Base-by-base conservation (phyloP, 108 stramenopile species). In the Aurantiochytrium sp. region DNA sequence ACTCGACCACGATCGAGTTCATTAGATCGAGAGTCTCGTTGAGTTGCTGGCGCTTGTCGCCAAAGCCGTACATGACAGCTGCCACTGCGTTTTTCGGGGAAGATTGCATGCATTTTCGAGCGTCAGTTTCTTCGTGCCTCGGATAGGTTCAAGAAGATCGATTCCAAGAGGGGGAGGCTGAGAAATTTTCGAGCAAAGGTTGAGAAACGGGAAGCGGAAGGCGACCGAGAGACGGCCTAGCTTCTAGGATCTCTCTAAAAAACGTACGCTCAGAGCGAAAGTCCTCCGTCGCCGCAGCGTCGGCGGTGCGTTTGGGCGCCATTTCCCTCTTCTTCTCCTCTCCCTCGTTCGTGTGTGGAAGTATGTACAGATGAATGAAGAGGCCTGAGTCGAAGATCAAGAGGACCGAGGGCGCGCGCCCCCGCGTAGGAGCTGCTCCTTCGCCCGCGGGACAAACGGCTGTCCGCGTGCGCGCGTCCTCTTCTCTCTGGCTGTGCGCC, bases 31-130 rank as follows among this genome's bases (percentile, higher is more conserved):
- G 51, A 14, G 76, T 53, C 23, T 83, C 76, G n/a, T 21, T 21
- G 49, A 83, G 76, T 53, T 83, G 76, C 5, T 83, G 19, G 16
- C 51, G 45, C 23, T 83, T 47, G 51, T 83, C 76, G 49, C 76
- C 76, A 83, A 83, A 83, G 25, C 76, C 76, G 76, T 28, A 83
- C 76, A 83, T 83, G 49, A 83, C 76, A 23, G 19, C 51, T 43
- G 76, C 45, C 18, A 83, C 76, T 83, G 64, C 18, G 6, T 42
- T 69, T 28, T 35, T 0, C 0, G 35, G 35, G 0, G 35, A 35
- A 0, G 35, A 0, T 35, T 35, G 2, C 35, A 35, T 35, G 35
- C 35, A 35, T 35, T 35, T 35, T 35, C 35, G 35, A 35, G 35
- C 35, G 35, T 35, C 35, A 35, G 35, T 35, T 2, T 35, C 35